A percentile compares a stretch with the other conserved stretches of the same genome.
Conservation (phyloP, 2,329 filamentous ascomycete species). For the Stagonosporopsis cucurbitacearum region DNA sequence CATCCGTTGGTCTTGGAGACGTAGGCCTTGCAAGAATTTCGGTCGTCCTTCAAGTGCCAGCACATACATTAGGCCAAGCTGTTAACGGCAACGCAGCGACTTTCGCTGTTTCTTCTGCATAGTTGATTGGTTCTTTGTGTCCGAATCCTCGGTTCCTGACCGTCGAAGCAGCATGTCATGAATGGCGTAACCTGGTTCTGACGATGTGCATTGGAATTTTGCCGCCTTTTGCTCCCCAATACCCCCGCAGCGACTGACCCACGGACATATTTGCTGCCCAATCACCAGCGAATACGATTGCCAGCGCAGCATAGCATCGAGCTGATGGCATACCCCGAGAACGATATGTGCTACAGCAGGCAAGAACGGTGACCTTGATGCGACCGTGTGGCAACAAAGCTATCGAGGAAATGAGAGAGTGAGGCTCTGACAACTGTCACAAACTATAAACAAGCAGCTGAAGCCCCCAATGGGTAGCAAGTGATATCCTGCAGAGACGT, state of each 20-base stretch:
- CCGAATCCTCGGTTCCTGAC: slow-evolving; percentile 30
- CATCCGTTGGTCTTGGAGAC: slow-evolving; percentile 33
- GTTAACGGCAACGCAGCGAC: slow-evolving; percentile 29
- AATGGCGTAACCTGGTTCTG: slow-evolving; percentile 35
- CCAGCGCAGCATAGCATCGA: slow-evolving; percentile 42
- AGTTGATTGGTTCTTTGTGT: slow-evolving; percentile 35
- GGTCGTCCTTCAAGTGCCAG: slow-evolving; percentile 38
- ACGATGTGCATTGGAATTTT: slow-evolving; percentile 34
- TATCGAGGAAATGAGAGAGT: slow-evolving; percentile 31
- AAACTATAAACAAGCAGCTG: slow-evolving; percentile 42
- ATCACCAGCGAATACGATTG: slow-evolving; percentile 35
- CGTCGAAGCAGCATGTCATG: slow-evolving; percentile 39
- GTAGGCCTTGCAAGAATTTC: slow-evolving; percentile 36
- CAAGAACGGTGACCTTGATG: slow-evolving; percentile 27
- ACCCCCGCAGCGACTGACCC: slow-evolving; percentile 36
- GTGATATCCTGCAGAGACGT: slow-evolving; percentile 30
- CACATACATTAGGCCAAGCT: slow-evolving; percentile 41
- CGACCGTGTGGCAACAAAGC: slow-evolving; percentile 33
- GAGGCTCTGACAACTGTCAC: slow-evolving; percentile 32
- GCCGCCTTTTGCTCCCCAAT: slow-evolving; percentile 28
- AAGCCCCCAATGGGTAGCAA: slow-evolving; percentile 30
- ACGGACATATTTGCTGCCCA: slow-evolving; percentile 35
- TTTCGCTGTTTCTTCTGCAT: slow-evolving; percentile 21
- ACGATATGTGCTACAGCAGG: slow-evolving; percentile 32
- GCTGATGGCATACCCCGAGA: slow-evolving; percentile 27